These are phyloP conservation scores for Dictyostelium citrinum DNA, from an alignment of 78 protist genomes.

Conservation along the genomic window DNA sequence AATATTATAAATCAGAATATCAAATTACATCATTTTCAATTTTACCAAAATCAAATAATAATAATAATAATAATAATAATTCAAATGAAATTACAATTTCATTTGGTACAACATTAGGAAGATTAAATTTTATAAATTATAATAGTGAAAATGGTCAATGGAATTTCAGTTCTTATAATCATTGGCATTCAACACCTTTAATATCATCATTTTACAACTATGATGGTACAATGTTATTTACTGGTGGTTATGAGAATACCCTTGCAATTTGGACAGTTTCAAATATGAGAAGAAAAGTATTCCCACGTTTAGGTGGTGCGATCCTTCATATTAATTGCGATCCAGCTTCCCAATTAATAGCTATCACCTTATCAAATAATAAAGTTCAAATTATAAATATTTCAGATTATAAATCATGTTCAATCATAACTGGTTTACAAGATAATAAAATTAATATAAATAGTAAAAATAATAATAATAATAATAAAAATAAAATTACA, in stretches of 20 bases:
- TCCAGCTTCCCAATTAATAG: not conserved
- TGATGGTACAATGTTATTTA: slow-evolving; percentile 32
- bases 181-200: slow-evolving; percentile 60
- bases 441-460: not conserved
- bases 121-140: slow-evolving; percentile 9
- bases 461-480: not conserved
- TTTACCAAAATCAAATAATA: not conserved
- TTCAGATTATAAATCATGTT: not conserved
- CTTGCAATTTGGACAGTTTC: slow-evolving; percentile 7
- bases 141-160: not conserved
- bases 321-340: not conserved
- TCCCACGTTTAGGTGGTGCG: slow-evolving; percentile 61
- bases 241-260: slow-evolving; percentile 57
- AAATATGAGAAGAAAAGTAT: not conserved
- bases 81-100: not conserved
- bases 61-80: not conserved
- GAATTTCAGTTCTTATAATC: slow-evolving; percentile 10
- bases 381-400: not conserved
- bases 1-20: not conserved
- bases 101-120: slow-evolving; percentile 23
- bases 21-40: not conserved
- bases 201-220: not conserved
- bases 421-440: not conserved
- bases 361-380: not conserved
- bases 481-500: not conserved